Evolutionary conservation across 192 early-diverging fungal genomes (phyloP), one percentile per base, ranked within the genome.

Genomic region (Chytriomyces confervae): DNA sequence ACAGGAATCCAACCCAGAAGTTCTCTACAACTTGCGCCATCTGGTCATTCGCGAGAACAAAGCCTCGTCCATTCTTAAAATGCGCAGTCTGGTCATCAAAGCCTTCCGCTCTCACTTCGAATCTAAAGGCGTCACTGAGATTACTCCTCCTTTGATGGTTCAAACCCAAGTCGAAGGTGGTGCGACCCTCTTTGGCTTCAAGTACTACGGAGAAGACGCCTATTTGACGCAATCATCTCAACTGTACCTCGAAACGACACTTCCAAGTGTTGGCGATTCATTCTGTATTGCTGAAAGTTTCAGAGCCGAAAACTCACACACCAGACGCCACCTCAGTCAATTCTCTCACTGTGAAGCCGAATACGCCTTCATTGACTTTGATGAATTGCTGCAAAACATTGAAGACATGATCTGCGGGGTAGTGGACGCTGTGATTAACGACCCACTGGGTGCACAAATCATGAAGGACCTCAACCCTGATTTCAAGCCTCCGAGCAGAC

Each of bases 141-240:
- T 99, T 16, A 97, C 93, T 11, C 97, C 98, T n/a, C 98, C 98
- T 20, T 90, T 94, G 80, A 94, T 99, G 95, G 98, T 99, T 27
- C 97, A 99, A 87, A 99, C 97, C 50, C 96, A 98, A 83, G 97
- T 97, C 11, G 98, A 99, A 86, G 98, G 98, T 68, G 98, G 98
- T 7, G 91, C 91, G 50, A 98, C 97, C 7, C 88, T 99, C 67
- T 99, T 99, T 68, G 86, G 87, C 60, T 93, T 99, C 82, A 85
- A 98, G 80, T 99, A 99, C 86, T 99, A 99, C 77, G 97, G 95
- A 48, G 94, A 98, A 81, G 83, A 92, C 83, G 96, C 97, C 7
- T 99, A 97, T 83, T 89, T 99, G 82, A 98, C 98, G 5, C 98
- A 99, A 88, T 95, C 95, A 36, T 97, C 96, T 53, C 98, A 99